Base-by-base conservation (phyloP, 176 grass and related monocot genomes). In the Carex scoparia region DNA sequence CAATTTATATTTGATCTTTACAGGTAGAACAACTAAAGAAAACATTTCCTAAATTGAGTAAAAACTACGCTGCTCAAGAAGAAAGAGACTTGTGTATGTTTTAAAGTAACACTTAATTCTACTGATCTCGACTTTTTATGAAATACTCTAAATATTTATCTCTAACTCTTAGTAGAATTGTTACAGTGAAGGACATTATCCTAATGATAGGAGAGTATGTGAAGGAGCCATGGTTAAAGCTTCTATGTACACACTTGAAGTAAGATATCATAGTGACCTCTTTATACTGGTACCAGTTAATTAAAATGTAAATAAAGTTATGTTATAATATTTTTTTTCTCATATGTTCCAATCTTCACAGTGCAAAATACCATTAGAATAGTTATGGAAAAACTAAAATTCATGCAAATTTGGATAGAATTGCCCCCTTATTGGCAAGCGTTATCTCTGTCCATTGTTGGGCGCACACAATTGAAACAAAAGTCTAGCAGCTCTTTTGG, bases 41-140 rank as follows among this genome's bases (percentile, higher is more conserved):
- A 80, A 76, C 89, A 66, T 89, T 99, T 77, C 87, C 87, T 51
- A 92, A 90, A 81, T 85, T 95, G 79, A 84, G 91, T 69, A 95
- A 95, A 89, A 99, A 99, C 83, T 95, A 92, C 88, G 90, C 90
- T 63, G 93, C 93, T 77, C 96, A 94, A 88, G 91, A 88, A 92
- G 91, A 94, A 92, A 91, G 67, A 72, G 93, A 94, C 76, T 53
- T 88, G 71, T 83, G 96, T 99, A 89, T 49, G 93, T 88, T 54
- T 37, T 31, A 32, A 64, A 86, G 15, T 79, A 69, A 18, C 62
- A 77, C 61, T 77, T 71, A 5, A 70, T 64, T 83, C 62, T 86
- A 16, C 48, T 72, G 27, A 55, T 8, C 73, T 57, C 38, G 53
- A 33, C 84, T 72, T 68, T 75, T 30, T 38, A 19, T 90, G n/a